Base-by-base conservation (phyloP, 1,284 basidiomycete genomes). In the Cerrena zonata region DNA sequence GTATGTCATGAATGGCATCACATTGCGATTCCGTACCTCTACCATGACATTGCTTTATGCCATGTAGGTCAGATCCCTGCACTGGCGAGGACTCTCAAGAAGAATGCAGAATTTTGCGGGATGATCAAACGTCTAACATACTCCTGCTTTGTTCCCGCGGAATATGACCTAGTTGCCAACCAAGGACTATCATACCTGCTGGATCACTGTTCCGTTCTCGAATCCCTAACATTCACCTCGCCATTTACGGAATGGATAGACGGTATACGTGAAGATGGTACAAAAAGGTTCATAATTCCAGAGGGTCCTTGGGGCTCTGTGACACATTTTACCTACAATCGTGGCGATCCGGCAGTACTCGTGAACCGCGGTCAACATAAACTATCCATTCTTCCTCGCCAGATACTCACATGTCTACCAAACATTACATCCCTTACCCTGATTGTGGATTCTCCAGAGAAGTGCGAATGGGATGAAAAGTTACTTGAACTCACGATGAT, bases 31-130 rank as follows among this genome's bases (percentile, higher is more conserved):
- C 43, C 50, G 12, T 30, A 47, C 36, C 27, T 54, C 21, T 54
- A 54, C 46, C 19, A 39, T 7, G 53, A 54, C n/a, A 39, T 54
- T 23, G 40, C 37, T 4, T 13, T 54, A 2, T 47, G 50, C 10
- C 50, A 41, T n/a, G 50, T 42, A 12, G 50, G 50, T 4, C 50
- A 54, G n/a, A 15, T 49, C 3, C 13, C 47, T 30, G 50, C 53
- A 5, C 34, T 54, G 3, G n/a, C 21, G 2, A 22, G 50, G 36
- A 49, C 50, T 5, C 22, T 54, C 30, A 10, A 15, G 11, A 13
- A 23, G 15, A 18, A 30, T 18, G 39, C 46, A 13, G 21, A 39
- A 4, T 15, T 38, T 4, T 12, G 19, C 11, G 2, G 23, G 13
- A 12, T 47, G 5, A 23, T 47, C 12, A n/a, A 27, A 12, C 15